phyloP scores from a whole-genome alignment of 2,329 filamentous ascomycete genomes.

The Exophiala viscosa region DNA sequence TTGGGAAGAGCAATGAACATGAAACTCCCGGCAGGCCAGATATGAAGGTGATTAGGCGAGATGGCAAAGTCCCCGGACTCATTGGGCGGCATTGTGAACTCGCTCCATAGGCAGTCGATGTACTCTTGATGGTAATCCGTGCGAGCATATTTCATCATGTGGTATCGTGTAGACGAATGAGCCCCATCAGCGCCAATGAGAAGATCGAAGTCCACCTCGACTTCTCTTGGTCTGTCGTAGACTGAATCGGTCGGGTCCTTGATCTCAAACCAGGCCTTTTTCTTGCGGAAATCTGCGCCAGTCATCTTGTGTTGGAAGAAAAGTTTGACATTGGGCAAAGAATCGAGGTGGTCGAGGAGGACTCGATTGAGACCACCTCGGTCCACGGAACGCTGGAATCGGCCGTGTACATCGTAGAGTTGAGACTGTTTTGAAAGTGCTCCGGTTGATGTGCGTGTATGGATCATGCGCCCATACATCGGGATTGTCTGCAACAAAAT shows the following conservation, averaged over 20 bases:
- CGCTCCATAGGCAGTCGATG: constrained; percentile 95
- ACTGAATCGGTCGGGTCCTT: constrained; percentile 28
- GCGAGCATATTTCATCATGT: constrained; percentile 90
- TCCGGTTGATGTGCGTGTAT: constrained; percentile 63
- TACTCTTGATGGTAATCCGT: constrained; percentile 94
- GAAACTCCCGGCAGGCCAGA: constrained; percentile 89
- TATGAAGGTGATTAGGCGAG: constrained; percentile 90
- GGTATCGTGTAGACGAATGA: constrained; percentile 84
- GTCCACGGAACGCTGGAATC: constrained; percentile 85
- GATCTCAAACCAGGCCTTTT: constrained; percentile 83
- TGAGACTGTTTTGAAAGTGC: constrained; percentile 74
- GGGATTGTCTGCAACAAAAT: constrained; percentile 78
- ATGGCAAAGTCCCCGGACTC: constrained; percentile 61
- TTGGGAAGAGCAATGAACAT: constrained; percentile 98
- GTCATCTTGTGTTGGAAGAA: constrained; percentile 93
- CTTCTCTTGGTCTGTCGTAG: constrained; percentile 57
- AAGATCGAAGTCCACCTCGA: constrained; percentile 83
- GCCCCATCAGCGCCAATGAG: constrained; percentile 94
- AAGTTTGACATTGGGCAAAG: constrained; percentile 82
- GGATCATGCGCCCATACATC: constrained; percentile 96
- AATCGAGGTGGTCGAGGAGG: constrained; percentile 77
- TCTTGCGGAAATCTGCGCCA: constrained; percentile 75
- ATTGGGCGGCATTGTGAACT: constrained; percentile 72
- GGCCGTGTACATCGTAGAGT: constrained; percentile 82
- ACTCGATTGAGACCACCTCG: constrained; percentile 76